Conservation (phyloP, 2,329 filamentous ascomycete genomes). For the Fusarium caatingaense region DNA sequence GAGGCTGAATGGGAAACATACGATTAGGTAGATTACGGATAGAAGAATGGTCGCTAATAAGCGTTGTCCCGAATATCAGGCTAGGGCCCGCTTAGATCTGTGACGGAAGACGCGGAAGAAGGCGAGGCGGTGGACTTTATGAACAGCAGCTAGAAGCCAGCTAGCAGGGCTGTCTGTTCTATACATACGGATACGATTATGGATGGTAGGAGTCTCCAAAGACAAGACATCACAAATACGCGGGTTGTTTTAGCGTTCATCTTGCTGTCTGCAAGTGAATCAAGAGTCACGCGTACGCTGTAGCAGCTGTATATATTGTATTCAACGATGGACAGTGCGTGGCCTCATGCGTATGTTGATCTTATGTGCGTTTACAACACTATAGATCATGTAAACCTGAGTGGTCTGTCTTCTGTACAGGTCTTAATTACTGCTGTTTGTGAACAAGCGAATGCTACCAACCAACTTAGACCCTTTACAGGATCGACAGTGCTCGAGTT, state of each 20-base stretch:
- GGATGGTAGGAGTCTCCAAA: slow-evolving; percentile 18
- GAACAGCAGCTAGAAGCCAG: neutral
- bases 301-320: neutral
- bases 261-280: slow-evolving; percentile 5
- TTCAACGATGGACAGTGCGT: neutral
- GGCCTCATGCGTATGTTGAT: neutral
- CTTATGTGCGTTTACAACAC: neutral
- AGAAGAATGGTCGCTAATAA: slow-evolving; percentile 10
- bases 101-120: slow-evolving; percentile 35
- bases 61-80: slow-evolving; percentile 28
- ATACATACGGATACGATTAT: slow-evolving; percentile 35
- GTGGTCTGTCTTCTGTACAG: slow-evolving; percentile 34
- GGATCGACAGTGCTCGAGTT: slow-evolving; percentile 13
- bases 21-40: slow-evolving; percentile 19
- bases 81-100: slow-evolving; percentile 38
- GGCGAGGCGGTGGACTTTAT: slow-evolving; percentile 29
- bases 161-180: slow-evolving; percentile 16
- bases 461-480: slow-evolving; percentile 20
- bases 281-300: neutral
- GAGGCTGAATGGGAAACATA: slow-evolving; percentile 40
- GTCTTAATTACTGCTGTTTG: slow-evolving; percentile 6
- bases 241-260: neutral
- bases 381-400: slow-evolving; percentile 1
- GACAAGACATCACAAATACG: slow-evolving; percentile 9
- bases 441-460: slow-evolving; percentile 21